A percentile compares a stretch with the other conserved stretches of the same genome.
Evolutionary conservation across 768 basidiomycete species (phyloP).

Genomic region (Pleurotus tuoliensis): DNA sequence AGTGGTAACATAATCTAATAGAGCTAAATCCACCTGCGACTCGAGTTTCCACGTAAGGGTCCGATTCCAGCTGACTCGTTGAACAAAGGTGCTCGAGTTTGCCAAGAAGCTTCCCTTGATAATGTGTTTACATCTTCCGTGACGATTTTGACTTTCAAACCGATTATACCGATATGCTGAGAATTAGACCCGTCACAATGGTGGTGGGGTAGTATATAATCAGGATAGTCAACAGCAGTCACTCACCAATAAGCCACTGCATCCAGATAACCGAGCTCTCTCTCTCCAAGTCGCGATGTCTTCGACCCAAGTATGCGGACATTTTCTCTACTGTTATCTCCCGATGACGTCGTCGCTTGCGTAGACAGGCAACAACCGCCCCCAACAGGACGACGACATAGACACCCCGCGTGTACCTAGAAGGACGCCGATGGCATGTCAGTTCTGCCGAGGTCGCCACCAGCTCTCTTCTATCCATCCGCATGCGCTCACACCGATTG

Average conservation of each 20-base stretch:
- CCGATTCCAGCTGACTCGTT: not conserved
- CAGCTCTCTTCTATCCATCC: not conserved
- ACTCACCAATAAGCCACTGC: not conserved
- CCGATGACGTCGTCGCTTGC: not conserved
- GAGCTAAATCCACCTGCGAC: not conserved
- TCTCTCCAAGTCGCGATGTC: not conserved
- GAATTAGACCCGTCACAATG: not conserved
- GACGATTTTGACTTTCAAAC: conserved; percentile 5
- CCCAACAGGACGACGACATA: not conserved
- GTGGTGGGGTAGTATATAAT: not conserved
- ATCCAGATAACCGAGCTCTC: not conserved
- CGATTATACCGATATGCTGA: not conserved
- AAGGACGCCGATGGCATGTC: conserved; percentile 68
- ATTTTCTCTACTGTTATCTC: not conserved
- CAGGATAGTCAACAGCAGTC: not conserved
- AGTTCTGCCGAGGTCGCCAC: conserved; percentile 63
- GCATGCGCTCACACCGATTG: not conserved
- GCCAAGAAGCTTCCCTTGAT: not conserved
- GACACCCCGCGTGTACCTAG: conserved; percentile 24
- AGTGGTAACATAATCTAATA: too few relatives aligned
- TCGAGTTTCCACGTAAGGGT: not conserved
- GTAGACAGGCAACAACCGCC: not conserved
- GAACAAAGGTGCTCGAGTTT: not conserved
- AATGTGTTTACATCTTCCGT: conserved; percentile 3
- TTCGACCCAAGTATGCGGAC: not conserved